Conservation (phyloP, 345 rosid genomes). For the Moricandia moricandioides region DNA sequence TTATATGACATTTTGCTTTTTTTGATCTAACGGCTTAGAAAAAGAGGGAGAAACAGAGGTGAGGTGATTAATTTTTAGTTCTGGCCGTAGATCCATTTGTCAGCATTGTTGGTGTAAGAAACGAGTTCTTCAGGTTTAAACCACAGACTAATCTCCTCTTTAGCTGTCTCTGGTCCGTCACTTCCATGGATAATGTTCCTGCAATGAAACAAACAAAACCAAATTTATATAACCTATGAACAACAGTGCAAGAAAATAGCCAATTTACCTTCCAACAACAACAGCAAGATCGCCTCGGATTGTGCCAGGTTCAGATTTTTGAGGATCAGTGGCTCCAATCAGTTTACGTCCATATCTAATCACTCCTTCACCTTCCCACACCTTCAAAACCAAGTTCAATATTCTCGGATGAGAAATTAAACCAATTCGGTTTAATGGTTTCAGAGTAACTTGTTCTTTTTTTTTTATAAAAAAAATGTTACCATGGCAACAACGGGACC, state of each 20-base stretch:
- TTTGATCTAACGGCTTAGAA: background rate
- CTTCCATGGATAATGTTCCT: conserved; percentile 98
- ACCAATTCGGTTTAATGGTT: background rate
- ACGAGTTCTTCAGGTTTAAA: conserved; percentile 95
- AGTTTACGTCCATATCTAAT: conserved; percentile 82
- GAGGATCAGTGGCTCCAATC: conserved; percentile 97
- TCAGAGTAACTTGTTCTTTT: background rate
- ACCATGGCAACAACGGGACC: conserved; percentile 96
- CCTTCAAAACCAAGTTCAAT: conserved; percentile 42
- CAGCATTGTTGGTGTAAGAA: conserved; percentile 67
- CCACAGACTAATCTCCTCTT: conserved; percentile 87
- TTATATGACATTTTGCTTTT: background rate
- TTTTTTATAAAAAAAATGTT: too few relatives aligned
- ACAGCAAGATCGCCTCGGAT: conserved; percentile 97
- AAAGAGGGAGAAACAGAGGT: background rate
- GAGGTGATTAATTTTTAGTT: conserved; percentile 54
- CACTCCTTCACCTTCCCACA: conserved; percentile 98
- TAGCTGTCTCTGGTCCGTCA: conserved; percentile 96
- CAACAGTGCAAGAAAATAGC: background rate
- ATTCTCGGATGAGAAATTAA: background rate
- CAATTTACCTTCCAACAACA: conserved; percentile 80
- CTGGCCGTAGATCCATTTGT: conserved; percentile 87
- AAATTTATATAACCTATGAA: background rate
- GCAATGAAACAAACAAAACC: conserved; percentile 6
- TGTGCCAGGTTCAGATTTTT: conserved; percentile 95